Evolutionary conservation across 441 rosid species (phyloP).

Genomic region (Adansonia gregorii): DNA sequence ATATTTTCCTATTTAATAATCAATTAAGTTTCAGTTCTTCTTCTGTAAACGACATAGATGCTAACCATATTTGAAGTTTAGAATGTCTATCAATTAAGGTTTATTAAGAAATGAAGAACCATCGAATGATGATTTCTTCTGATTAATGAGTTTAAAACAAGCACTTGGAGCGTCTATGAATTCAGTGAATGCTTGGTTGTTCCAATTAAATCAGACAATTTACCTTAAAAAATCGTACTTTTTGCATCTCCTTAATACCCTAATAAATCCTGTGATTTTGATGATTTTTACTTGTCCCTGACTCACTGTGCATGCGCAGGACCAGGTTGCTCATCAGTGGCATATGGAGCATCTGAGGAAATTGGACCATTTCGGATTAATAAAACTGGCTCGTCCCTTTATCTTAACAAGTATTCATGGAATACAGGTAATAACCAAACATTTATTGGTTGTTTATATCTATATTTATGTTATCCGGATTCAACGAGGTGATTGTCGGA

Average conservation of each 20-base stretch:
- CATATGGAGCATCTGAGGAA: conserved; percentile 89
- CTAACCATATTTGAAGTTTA: too few species aligned
- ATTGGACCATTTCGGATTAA: conserved; percentile 81
- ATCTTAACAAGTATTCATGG: conserved; percentile 68
- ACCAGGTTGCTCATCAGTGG: conserved; percentile 82
- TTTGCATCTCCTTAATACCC: too few species aligned
- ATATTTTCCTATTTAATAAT: not conserved
- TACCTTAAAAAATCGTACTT: too few species aligned
- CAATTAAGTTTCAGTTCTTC: too few species aligned
- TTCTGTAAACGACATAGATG: too few species aligned
- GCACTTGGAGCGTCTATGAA: not conserved
- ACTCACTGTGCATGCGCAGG: conserved; percentile 1
- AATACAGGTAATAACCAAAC: conserved; percentile 35
- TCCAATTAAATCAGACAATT: not conserved
- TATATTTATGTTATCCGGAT: too few species aligned
- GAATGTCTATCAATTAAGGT: too few species aligned
- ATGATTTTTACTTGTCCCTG: not conserved
- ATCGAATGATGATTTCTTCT: not conserved
- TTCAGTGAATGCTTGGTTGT: not conserved
- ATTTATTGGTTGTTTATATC: not conserved
- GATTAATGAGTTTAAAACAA: not conserved
- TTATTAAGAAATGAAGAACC: not conserved
- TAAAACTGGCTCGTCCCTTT: conserved; percentile 59
- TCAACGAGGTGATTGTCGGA: too few species aligned
- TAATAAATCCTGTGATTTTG: not conserved